Evolutionary conservation across 2,329 filamentous ascomycete genomes (phyloP), one percentile per base, ranked within the genome.

Genomic region (Coniochaeta sp.): DNA sequence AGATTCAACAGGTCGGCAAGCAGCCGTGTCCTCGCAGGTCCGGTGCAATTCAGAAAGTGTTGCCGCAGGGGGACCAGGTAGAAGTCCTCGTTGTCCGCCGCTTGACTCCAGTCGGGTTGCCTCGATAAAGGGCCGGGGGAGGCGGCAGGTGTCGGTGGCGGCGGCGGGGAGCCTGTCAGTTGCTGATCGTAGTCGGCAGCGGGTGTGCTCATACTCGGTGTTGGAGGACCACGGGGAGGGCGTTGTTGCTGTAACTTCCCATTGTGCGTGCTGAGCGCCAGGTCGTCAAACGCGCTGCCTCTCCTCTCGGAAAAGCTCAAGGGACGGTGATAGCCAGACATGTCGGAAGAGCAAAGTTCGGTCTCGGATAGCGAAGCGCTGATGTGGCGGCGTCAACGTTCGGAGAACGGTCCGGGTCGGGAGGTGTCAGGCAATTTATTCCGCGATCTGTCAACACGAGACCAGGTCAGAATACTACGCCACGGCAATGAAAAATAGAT

Each of bases 1-100:
- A 96, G 84, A 69, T 96, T 96, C 65, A 99, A 79, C 60, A 99
- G 79, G 71, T 96, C 93, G 57, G 91, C 91, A 61, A 99, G 79
- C 68, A 96, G 85, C 42, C 90, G 84, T 68, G 92, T 90, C 60
- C 90, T 86, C 74, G 93, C 89, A 0, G 86, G 83, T 26, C 88
- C 84, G 61, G 87, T 89, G 73, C 91, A 87, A 59, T 88, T 85
- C 68, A 87, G 86, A 70, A 98, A 98, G 68, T 92, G 86, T 62
- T 88, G 84, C 62, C 90, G 85, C 61, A 95, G 86, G 70, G 92
- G 88, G 65, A 90, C 81, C 59, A 96, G 82, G 67, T 93, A 90
- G 65, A 89, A 85, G 70, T 96, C 91, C 72, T 97, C 91, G 69
- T 91, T 86, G 62, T 91, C 89, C 47, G 88, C 87, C 22, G 88